These are phyloP conservation scores for Pseudopediastrum boryanum DNA, from an alignment of 139 green algal species.

Conservation along the genomic window DNA sequence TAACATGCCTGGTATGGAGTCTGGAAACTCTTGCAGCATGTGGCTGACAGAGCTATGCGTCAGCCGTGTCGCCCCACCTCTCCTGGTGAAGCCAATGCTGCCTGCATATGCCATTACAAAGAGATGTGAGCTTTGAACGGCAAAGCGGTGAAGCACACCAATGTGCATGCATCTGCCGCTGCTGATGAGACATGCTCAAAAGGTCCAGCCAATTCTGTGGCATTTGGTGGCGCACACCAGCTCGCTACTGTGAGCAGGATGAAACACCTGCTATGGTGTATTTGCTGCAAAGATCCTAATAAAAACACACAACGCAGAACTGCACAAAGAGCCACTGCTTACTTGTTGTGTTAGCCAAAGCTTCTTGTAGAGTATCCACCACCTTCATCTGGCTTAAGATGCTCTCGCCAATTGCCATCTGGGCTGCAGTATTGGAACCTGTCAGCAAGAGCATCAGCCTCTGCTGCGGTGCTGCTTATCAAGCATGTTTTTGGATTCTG, in stretches of 20 bases:
- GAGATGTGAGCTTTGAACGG: too few relatives aligned
- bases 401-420: slow-evolving; percentile 46
- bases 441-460: not conserved
- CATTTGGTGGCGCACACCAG: too few relatives aligned
- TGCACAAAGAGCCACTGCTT: too few relatives aligned
- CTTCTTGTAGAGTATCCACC: slow-evolving; percentile 39
- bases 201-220: too few relatives aligned
- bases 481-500: not conserved
- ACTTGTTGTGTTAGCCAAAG: slow-evolving; percentile 33
- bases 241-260: too few relatives aligned
- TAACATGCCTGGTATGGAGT: slow-evolving; percentile 26
- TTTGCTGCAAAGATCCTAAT: too few relatives aligned
- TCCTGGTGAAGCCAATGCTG: slow-evolving; percentile 64
- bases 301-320: too few relatives aligned
- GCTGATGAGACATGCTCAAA: too few relatives aligned
- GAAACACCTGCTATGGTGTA: too few relatives aligned
- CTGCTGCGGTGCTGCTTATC: not conserved
- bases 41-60: slow-evolving; percentile 45
- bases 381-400: slow-evolving; percentile 42
- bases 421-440: not conserved
- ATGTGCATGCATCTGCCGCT: too few relatives aligned
- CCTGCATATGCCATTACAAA: too few relatives aligned
- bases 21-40: slow-evolving; percentile 39
- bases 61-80: slow-evolving; percentile 48
- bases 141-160: too few relatives aligned